Base-by-base conservation (phyloP, 2,329 filamentous ascomycete genomes). In the Aspergillus japonicus region DNA sequence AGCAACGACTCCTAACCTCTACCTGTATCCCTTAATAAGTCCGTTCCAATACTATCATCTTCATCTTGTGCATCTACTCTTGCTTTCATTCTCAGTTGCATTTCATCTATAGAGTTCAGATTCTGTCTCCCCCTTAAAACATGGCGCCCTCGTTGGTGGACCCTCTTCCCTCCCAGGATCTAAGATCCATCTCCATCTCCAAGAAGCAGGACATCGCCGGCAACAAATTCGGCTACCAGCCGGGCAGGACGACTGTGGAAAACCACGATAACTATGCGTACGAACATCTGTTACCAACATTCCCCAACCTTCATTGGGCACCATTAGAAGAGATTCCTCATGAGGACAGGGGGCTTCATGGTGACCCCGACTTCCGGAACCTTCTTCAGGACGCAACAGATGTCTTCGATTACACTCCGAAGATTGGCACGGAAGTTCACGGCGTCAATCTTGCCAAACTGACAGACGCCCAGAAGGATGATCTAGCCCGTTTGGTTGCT, bases 371-470 rank as follows among this genome's bases (percentile, higher is more conserved):
- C 21, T 86, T 85, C 70, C 79, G 80, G 58, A 79, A 83, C 63
- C 77, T 86, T 4, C 75, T 85, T 21, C 71, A 75, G 33, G 75
- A 75, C 10, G 83, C 83, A 14, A 83, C 82, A 0, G 81, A 82
- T 26, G 77, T 85, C 42, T 83, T 84, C 62, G 83, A 86, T 68
- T 83, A 82, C 68, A 84, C 78, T 47, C 82, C 82, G 19, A 84
- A 83, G 64, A 82, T 84, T 56, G 82, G 82, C 53, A 84, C 82
- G 2, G 82, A 85, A 61, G 66, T 85, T 49, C 77, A 79, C 48
- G 82, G 82, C 3, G 72, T 84, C 26, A 78, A 83, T 54, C 77
- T 85, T 3, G 75, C 79, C 26, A 78, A 77, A 51, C 73, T 85
- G 31, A 82, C 73, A 2, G 77, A 83, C 58, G 73, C 75, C 1